A percentile compares a stretch with the other conserved stretches of the same genome.
Evolutionary conservation across 495 filamentous ascomycete species (phyloP).

Genomic region (Penicillium odoratum): DNA sequence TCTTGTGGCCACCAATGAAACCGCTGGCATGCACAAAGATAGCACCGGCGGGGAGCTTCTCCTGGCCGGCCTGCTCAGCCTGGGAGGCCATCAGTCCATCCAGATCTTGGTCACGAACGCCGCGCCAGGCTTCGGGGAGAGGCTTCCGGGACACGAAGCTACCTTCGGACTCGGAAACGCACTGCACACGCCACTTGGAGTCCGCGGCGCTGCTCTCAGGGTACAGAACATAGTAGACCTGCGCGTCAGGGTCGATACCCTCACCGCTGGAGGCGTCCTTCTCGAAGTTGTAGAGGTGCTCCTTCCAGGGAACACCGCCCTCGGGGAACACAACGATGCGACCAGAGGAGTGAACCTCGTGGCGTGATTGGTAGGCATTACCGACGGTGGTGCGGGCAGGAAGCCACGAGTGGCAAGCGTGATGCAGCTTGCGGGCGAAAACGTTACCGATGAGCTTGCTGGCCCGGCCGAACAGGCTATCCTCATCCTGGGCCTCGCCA

Average conservation of each 20-base stretch:
- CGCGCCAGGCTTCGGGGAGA: constrained; percentile 87
- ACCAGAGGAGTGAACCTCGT: constrained; percentile 66
- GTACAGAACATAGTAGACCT: constrained; percentile 85
- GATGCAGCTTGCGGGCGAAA: constrained; percentile 71
- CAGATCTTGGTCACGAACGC: constrained; percentile 80
- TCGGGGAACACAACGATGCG: constrained; percentile 77
- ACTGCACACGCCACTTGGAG: constrained; percentile 89
- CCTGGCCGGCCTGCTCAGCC: constrained; percentile 39
- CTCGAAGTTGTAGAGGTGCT: constrained; percentile 91
- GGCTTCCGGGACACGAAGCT: constrained; percentile 90
- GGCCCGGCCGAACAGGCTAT: constrained; percentile 73
- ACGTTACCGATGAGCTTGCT: constrained; percentile 81
- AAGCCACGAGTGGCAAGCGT: constrained; percentile 64
- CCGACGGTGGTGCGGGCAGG: constrained; percentile 80
- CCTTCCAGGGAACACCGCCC: constrained; percentile 85
- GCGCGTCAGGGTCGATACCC: constrained; percentile 35
- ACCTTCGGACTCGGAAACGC: constrained; percentile 73
- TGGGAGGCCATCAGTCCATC: constrained; percentile 69
- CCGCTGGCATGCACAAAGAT: constrained; percentile 94
- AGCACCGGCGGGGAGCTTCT: constrained; percentile 57
- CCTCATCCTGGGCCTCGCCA: constrained; percentile 72
- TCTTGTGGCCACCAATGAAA: constrained; percentile 94
- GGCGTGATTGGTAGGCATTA: constrained; percentile 64
- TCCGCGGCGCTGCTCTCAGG: constrained; percentile 70
- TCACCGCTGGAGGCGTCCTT: constrained; percentile 48